phyloP scores from a whole-genome alignment of 805 yeast genomes.

The Saturnispora dispora region DNA sequence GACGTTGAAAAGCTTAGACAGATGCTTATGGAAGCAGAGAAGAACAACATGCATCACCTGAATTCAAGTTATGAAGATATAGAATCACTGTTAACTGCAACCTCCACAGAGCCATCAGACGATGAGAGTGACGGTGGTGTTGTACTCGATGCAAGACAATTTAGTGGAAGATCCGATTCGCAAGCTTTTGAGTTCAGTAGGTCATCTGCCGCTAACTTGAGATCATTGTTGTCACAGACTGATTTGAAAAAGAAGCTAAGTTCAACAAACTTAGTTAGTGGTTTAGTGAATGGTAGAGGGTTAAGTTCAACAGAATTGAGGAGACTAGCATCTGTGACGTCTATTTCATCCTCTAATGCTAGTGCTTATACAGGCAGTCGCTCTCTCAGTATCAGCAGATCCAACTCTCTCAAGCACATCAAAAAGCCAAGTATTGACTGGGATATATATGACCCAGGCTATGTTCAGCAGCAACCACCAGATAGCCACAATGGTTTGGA shows the following conservation, averaged over 20 bases:
- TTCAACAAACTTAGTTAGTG: slow-evolving; percentile 1
- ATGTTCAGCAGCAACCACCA: neutral
- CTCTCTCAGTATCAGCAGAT: neutral
- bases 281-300: neutral
- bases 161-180: slow-evolving; percentile 23
- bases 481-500: slow-evolving; percentile 1
- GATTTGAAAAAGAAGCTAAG: slow-evolving; percentile 3
- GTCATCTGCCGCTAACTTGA: slow-evolving; percentile 1
- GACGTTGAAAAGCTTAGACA: slow-evolving; percentile 14
- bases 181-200: slow-evolving; percentile 24
- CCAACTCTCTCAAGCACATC: slow-evolving; percentile 8
- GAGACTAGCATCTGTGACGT: slow-evolving; percentile 7
- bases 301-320: slow-evolving; percentile 7
- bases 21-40: slow-evolving; percentile 6
- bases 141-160: slow-evolving; percentile 8
- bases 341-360: neutral
- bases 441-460: slow-evolving; percentile 12
- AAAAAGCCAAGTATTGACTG: slow-evolving; percentile 16
- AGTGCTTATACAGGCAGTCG: neutral
- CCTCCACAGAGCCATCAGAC: slow-evolving; percentile 12
- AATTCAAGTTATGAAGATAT: slow-evolving; percentile 14
- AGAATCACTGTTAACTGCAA: neutral
- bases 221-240: slow-evolving; percentile 1
- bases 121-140: slow-evolving; percentile 5
- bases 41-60: slow-evolving; percentile 5